Percentiles rank a stretch among this genome's conserved stretches.
phyloP scores from a whole-genome alignment of 106 monocot species.

The Cymbidium sinense region DNA sequence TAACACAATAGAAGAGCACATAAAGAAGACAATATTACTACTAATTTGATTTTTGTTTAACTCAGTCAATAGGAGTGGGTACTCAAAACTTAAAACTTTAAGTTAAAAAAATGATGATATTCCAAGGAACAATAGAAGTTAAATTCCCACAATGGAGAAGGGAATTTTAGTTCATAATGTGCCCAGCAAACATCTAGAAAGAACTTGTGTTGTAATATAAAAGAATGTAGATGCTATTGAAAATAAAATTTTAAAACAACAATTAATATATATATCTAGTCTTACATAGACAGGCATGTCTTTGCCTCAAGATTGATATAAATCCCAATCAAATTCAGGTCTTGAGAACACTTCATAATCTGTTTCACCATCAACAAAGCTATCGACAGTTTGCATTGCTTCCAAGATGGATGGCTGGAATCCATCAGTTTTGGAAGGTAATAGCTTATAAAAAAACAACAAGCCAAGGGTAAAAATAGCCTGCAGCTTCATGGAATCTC shows the following conservation, averaged over 20 bases:
- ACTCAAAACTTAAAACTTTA: background rate
- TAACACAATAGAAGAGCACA: background rate
- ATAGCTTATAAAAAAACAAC: constrained; percentile 69
- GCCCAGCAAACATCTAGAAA: background rate
- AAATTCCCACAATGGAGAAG: background rate
- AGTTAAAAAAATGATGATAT: background rate
- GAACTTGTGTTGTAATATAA: constrained; percentile 2
- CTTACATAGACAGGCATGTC: constrained; percentile 16
- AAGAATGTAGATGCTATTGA: constrained; percentile 15
- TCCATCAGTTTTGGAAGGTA: constrained; percentile 53
- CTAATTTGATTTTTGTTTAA: background rate
- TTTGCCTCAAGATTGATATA: constrained; percentile 54
- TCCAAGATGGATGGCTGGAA: constrained; percentile 85
- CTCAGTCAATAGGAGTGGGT: background rate
- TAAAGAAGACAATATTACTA: background rate
- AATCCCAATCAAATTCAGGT: constrained; percentile 83
- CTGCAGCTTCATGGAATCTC: constrained; percentile 84
- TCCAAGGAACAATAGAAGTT: background rate
- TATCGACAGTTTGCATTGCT: constrained; percentile 82
- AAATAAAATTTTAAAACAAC: background rate
- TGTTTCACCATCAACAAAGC: constrained; percentile 87
- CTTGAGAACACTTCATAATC: constrained; percentile 96
- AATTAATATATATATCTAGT: constrained; percentile 8
- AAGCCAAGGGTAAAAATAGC: constrained; percentile 90
- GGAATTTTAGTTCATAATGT: background rate